phyloP scores from a whole-genome alignment of 192 early-diverging fungal genomes.

The Physocladia obscura region DNA sequence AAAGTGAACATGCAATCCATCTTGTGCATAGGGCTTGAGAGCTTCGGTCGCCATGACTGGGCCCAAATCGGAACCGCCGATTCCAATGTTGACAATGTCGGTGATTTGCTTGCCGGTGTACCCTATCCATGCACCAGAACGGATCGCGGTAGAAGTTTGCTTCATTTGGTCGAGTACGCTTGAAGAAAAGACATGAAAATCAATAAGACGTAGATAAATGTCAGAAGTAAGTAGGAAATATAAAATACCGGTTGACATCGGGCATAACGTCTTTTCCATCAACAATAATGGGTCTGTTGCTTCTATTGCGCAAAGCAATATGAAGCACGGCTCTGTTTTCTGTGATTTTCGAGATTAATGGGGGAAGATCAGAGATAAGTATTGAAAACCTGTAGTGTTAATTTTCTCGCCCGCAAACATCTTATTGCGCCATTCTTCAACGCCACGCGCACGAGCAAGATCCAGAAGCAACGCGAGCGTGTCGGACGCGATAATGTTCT shows the following conservation, averaged over 20 bases:
- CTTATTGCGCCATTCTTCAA: constrained; percentile 83
- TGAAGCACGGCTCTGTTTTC: constrained; percentile 95
- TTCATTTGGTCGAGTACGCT: constrained; percentile 91
- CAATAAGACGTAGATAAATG: too few species aligned
- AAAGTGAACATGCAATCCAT: constrained; percentile 84
- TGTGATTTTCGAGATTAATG: too few species aligned
- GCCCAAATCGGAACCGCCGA: constrained; percentile 96
- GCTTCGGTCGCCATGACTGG: constrained; percentile 99
- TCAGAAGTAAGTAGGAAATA: too few species aligned
- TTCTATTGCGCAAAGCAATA: constrained; percentile 84
- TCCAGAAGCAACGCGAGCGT: constrained; percentile 77
- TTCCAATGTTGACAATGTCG: constrained; percentile 97
- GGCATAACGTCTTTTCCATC: constrained; percentile 92
- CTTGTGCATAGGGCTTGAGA: constrained; percentile 85
- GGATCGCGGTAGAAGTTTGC: constrained; percentile 76
- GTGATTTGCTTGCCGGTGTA: constrained; percentile 94
- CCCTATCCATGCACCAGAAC: constrained; percentile 93
- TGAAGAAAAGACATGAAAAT: neutral
- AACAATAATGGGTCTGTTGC: constrained; percentile 80
- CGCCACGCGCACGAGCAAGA: constrained; percentile 79
- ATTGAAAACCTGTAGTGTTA: constrained; percentile 91
- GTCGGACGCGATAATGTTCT: constrained; percentile 86
- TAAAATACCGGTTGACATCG: constrained; percentile 77
- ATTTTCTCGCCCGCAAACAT: constrained; percentile 95
- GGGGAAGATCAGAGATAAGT: neutral